phyloP scores from a whole-genome alignment of 2,329 filamentous ascomycete genomes.

The Fusarium siculi region DNA sequence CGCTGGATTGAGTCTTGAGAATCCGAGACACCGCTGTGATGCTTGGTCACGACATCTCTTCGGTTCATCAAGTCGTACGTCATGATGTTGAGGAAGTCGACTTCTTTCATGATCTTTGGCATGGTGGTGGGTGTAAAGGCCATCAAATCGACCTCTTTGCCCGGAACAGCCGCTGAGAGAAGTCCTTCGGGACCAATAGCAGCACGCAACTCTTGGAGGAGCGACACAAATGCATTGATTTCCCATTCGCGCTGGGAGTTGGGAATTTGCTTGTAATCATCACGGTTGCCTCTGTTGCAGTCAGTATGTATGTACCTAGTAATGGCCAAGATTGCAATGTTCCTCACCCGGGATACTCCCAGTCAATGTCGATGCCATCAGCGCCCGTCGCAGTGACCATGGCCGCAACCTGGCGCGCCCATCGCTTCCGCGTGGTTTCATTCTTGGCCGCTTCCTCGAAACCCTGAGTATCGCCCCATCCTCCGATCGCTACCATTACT shows the following conservation, averaged over 20 bases:
- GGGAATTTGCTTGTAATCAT: constrained; percentile 73
- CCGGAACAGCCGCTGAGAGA: constrained; percentile 76
- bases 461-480: constrained; percentile 76
- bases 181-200: constrained; percentile 67
- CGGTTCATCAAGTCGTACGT: constrained; percentile 78
- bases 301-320: not conserved
- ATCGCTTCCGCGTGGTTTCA: constrained; percentile 62
- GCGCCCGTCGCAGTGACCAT: constrained; percentile 72
- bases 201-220: constrained; percentile 67
- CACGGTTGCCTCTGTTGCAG: constrained; percentile 68
- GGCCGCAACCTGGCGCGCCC: constrained; percentile 70
- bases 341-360: constrained; percentile 67
- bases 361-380: constrained; percentile 74
- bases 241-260: constrained; percentile 71
- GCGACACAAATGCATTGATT: constrained; percentile 69
- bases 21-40: constrained; percentile 71
- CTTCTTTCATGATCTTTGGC: constrained; percentile 65
- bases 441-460: constrained; percentile 68
- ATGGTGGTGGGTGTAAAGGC: constrained; percentile 70
- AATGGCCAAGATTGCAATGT: not conserved
- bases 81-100: constrained; percentile 77
- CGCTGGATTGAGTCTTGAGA: constrained; percentile 66
- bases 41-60: constrained; percentile 70
- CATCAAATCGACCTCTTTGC: constrained; percentile 72
- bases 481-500: constrained; percentile 77